Base-by-base conservation (phyloP, 75 land plant species). In the Pseudotsuga menziesii region DNA sequence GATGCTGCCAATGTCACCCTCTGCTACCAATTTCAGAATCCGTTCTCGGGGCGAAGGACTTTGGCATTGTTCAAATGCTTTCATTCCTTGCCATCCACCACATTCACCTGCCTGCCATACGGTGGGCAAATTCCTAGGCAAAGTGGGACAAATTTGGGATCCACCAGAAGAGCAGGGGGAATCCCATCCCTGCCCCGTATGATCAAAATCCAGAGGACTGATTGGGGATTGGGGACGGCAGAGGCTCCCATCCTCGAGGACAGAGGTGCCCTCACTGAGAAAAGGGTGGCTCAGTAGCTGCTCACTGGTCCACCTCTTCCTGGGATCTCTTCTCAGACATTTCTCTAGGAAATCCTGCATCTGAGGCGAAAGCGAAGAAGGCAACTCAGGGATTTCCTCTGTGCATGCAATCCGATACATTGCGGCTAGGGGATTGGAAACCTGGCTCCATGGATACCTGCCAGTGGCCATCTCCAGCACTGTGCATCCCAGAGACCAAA, bases 401-500 rank as follows among this genome's bases (percentile, higher is more conserved):
- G 85, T 74, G 75, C 59, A 87, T 0, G 85, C 93, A 61, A 93
- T 87, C 55, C 72, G 77, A 41, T 72, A 77, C 35, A 89, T 74
- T 26, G 61, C 69, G 1, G 44, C 78, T 2, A 60, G 72, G 15
- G 72, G 72, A 35, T 74, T 64, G 15, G 75, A 57, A 52, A 44
- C 79, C 63, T 20, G 59, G 5, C 61, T 82, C 94, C 91, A 85
- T 0, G 89, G 88, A 17, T 83, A 76, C 56, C 73, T 70, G 0
- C 94, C 94, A 5, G 87, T 86, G 44, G 61, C 71, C 92, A 89
- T 85, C 75, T 92, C 94, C 76, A 92, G 82, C 23, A 92, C 85
- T 19, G 94, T 92, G 81, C 94, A 92, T 0, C 92, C 94, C 26
- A 92, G 77, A 13, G 94, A 89, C 94, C 94, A 92, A 5, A 92